phyloP scores from a whole-genome alignment of 2,329 filamentous ascomycete genomes.

The Fusarium sp. region DNA sequence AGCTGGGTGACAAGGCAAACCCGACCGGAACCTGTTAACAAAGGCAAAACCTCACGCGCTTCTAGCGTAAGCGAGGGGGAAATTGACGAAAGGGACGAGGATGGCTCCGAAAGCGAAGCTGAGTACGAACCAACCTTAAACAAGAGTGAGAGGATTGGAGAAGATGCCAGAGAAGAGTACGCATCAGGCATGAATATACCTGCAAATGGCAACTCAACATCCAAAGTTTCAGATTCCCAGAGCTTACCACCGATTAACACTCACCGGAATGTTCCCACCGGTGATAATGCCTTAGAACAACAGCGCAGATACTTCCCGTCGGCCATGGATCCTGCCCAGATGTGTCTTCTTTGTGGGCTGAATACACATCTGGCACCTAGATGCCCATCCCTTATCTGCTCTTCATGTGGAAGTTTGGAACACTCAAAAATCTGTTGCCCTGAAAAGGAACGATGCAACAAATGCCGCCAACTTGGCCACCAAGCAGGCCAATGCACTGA shows the following conservation, averaged over 20 bases:
- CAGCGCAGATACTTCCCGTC: conserved; percentile 64
- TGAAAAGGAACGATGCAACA: conserved; percentile 60
- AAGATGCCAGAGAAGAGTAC: conserved; percentile 5
- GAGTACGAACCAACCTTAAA: conserved; percentile 40
- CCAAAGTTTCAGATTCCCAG: neutral
- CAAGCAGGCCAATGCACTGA: conserved; percentile 60
- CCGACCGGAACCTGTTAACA: conserved; percentile 1
- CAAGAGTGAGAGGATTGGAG: conserved; percentile 16
- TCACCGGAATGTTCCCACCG: conserved; percentile 39
- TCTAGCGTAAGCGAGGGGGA: conserved; percentile 35
- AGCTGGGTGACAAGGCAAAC: conserved; percentile 10
- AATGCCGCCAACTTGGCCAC: conserved; percentile 73
- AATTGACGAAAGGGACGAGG: conserved; percentile 10
- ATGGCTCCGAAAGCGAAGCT: conserved; percentile 41
- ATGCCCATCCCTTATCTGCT: conserved; percentile 60
- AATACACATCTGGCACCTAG: conserved; percentile 55
- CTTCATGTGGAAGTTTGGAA: conserved; percentile 55
- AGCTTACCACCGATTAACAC: conserved; percentile 21
- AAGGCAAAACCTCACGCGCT: conserved; percentile 31
- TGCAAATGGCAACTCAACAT: conserved; percentile 18
- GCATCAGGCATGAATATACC: neutral
- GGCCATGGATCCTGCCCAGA: conserved; percentile 51
- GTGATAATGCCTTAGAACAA: conserved; percentile 50
- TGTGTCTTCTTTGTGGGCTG: conserved; percentile 64
- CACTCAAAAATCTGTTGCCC: conserved; percentile 65